These are phyloP conservation scores for Phymatotrichopsis omnivora DNA, from an alignment of 2,329 filamentous ascomycete genomes.

Conservation along the genomic window DNA sequence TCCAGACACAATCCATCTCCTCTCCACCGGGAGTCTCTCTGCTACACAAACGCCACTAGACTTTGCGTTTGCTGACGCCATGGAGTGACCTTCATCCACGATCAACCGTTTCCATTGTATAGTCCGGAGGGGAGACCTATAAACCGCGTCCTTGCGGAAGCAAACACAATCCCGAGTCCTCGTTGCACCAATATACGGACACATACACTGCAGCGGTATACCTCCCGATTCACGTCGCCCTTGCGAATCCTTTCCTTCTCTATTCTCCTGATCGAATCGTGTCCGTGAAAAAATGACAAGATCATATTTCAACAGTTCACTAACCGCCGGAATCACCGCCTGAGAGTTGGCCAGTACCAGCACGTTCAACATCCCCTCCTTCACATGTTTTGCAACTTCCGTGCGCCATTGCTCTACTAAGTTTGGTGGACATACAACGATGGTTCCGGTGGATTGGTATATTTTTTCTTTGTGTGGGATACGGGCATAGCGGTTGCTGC, in stretches of 20 bases:
- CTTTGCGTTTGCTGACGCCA: conserved; percentile 55
- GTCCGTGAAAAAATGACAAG: conserved; percentile 66
- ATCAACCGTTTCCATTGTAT: conserved; percentile 83
- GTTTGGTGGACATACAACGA: conserved; percentile 76
- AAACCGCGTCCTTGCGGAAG: conserved; percentile 36
- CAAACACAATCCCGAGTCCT: conserved; percentile 40
- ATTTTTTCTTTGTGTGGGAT: conserved; percentile 42
- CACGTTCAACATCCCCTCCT: conserved; percentile 48
- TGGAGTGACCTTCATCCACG: conserved; percentile 81
- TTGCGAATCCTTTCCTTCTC: conserved; percentile 40
- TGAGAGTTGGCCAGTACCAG: conserved; percentile 49
- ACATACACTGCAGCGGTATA: conserved; percentile 29
- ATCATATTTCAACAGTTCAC: conserved; percentile 57
- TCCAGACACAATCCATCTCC: conserved; percentile 81
- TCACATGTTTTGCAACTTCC: conserved; percentile 70
- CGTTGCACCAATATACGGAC: conserved; percentile 39
- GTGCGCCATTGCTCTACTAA: conserved; percentile 72
- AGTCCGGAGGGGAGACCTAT: conserved; percentile 53
- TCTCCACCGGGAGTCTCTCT: conserved; percentile 51
- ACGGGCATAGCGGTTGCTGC: conserved; percentile 35
- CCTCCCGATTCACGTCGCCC: conserved; percentile 35
- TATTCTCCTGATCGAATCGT: conserved; percentile 60
- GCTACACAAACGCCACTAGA: conserved; percentile 48
- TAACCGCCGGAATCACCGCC: conserved; percentile 46
- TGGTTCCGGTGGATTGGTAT: conserved; percentile 55